Evolutionary conservation across 148 eudicot species (phyloP).

Genomic region (Heliosperma pusillum): DNA sequence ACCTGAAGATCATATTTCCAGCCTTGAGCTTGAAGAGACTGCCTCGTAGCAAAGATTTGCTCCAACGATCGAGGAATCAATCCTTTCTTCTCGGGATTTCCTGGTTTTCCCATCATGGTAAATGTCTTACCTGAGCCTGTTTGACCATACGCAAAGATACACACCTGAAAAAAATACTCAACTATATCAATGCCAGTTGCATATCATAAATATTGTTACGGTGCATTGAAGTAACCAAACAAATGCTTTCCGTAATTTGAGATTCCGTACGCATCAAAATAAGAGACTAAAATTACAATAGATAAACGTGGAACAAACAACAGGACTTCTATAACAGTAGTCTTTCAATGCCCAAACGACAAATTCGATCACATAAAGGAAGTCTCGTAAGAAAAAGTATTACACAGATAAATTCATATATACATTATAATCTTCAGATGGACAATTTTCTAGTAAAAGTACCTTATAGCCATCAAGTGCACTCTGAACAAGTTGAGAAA

Average conservation of each 20-base stretch:
- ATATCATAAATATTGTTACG: background rate
- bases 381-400: no score
- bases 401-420: no score
- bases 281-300: no score
- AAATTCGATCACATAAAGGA: no score
- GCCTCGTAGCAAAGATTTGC: conserved; percentile 81
- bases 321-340: no score
- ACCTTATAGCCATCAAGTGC: conserved; percentile 99
- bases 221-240: no score
- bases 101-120: conserved; percentile 98
- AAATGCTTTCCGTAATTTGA: no score
- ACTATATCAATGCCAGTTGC: background rate
- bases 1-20: conserved; percentile 99
- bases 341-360: no score
- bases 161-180: conserved; percentile 48
- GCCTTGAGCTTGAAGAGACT: conserved; percentile 76
- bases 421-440: no score
- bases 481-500: conserved; percentile 99
- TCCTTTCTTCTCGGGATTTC: conserved; percentile 66
- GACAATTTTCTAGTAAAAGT: background rate
- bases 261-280: no score
- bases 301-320: no score
- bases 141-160: conserved; percentile 97
- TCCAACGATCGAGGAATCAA: conserved; percentile 88
- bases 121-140: conserved; percentile 97